Conservation (phyloP, 1,284 basidiomycete genomes). For the Ustanciosporium gigantosporum region DNA sequence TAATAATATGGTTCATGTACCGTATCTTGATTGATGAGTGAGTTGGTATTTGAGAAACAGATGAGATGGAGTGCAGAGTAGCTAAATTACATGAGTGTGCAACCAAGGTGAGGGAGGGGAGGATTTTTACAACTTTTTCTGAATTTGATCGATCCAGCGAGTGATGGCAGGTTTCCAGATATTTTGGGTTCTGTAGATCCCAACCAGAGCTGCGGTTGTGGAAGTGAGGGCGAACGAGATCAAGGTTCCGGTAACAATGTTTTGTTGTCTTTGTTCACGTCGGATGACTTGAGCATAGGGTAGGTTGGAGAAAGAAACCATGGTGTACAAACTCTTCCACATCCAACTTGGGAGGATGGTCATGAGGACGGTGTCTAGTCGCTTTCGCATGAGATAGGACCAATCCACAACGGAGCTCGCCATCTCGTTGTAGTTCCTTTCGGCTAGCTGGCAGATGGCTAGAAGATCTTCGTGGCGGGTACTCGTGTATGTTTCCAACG, state of each 20-base stretch:
- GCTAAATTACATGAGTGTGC: too few species aligned
- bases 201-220: not conserved
- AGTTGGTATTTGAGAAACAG: too few species aligned
- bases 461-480: constrained; percentile 82
- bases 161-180: too few species aligned
- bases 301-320: constrained; percentile 96
- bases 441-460: constrained; percentile 86
- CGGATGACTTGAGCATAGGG: constrained; percentile 76
- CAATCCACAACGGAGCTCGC: constrained; percentile 84
- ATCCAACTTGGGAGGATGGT: constrained; percentile 71
- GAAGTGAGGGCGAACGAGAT: not conserved
- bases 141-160: too few species aligned
- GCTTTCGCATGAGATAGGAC: constrained; percentile 77
- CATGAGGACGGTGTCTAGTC: constrained; percentile 71
- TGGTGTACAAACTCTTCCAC: constrained; percentile 91
- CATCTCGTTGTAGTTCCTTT: constrained; percentile 97
- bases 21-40: too few species aligned
- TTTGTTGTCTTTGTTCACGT: constrained; percentile 69
- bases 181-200: constrained; percentile 12
- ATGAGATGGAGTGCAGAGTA: too few species aligned
- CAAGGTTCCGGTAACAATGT: constrained; percentile 13
- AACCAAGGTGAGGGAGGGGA: too few species aligned
- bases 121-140: too few species aligned
- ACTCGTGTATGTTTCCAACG: constrained; percentile 76
- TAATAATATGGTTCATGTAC: too few species aligned